Percentiles rank a stretch among this genome's conserved stretches.
Evolutionary conservation across 2,329 filamentous ascomycete genomes (phyloP).

Genomic region (Thelonectria rubi): DNA sequence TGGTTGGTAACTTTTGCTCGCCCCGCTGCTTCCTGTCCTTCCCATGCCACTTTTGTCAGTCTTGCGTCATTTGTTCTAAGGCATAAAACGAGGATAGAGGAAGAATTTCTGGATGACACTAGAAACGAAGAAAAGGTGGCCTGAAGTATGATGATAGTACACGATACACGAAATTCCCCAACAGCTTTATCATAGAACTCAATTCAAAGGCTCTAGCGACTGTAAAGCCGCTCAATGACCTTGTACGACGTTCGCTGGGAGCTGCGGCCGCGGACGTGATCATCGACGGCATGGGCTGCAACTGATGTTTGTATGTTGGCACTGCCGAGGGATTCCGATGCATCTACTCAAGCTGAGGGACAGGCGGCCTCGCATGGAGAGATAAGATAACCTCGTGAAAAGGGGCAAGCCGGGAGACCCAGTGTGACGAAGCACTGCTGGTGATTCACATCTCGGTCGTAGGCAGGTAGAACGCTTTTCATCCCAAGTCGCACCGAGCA

Average conservation of each 20-base stretch:
- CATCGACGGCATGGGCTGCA: slow-evolving; percentile 64
- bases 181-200: slow-evolving; percentile 70
- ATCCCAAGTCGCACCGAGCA: background rate
- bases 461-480: too few species aligned
- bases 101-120: too few species aligned
- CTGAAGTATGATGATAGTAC: too few species aligned
- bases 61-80: too few species aligned
- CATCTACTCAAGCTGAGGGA: slow-evolving; percentile 61
- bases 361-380: slow-evolving; percentile 60
- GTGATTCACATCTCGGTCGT: too few species aligned
- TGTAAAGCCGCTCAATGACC: slow-evolving; percentile 70
- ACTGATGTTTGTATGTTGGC: slow-evolving; percentile 72
- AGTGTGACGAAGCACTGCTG: background rate
- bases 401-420: slow-evolving; percentile 36
- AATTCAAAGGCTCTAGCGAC: slow-evolving; percentile 69
- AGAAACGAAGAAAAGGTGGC: too few species aligned
- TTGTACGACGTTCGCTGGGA: slow-evolving; percentile 69
- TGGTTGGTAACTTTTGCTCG: too few species aligned
- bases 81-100: too few species aligned
- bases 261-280: slow-evolving; percentile 67
- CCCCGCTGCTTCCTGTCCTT: too few species aligned
- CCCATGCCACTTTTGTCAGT: too few species aligned
- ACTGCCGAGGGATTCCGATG: slow-evolving; percentile 58
- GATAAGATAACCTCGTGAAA: slow-evolving; percentile 58
- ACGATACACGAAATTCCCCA: slow-evolving; percentile 58